Evolutionary conservation across 768 basidiomycete genomes (phyloP), one percentile per base, ranked within the genome.

Genomic region (Myochromella boudieri): DNA sequence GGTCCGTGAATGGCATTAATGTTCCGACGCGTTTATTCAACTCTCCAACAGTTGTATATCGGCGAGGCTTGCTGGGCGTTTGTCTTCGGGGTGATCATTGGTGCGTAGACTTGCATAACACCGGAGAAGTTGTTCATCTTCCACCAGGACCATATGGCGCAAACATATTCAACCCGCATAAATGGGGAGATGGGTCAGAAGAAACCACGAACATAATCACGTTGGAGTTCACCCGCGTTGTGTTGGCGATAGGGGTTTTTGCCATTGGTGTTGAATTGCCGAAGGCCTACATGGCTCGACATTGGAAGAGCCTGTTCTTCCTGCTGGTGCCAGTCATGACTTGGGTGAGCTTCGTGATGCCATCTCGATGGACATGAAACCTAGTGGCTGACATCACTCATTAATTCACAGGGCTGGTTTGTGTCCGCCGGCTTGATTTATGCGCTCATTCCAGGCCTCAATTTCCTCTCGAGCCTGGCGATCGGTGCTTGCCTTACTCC

Each of bases 11-110:
- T 24, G 26, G n/a, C 9, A 18, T n/a, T 26, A 2, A 40, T 33
- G 24, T 37, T 17, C 49, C 46, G 44, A 26, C n/a, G n/a, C n/a
- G n/a, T n/a, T n/a, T 24, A 52, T 33, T 47, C 44, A 43, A 29
- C 14, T 5, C 45, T 37, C 11, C 27, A 26, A 27, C 51, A 91
- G 80, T 67, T 95, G 20, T 97, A 97, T 63, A 84, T 97, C 48
- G 97, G 97, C 51, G 97, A 99, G 76, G 94, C 97, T 11, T 90
- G 89, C 55, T 91, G 91, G 82, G 94, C 95, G 0, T 97, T 97
- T 57, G 63, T 95, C 26, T 91, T 95, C 58, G 92, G 93, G 10
- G 87, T 97, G 59, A 85, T 94, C 54, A 84, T 95, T 41, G 93
- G 87, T 81, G 62, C 51, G 78, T 64, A 51, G 12, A 37, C n/a